A percentile compares a stretch with the other conserved stretches of the same genome.
phyloP scores from a whole-genome alignment of 495 filamentous ascomycete genomes.

The Penicillium flavigenum region DNA sequence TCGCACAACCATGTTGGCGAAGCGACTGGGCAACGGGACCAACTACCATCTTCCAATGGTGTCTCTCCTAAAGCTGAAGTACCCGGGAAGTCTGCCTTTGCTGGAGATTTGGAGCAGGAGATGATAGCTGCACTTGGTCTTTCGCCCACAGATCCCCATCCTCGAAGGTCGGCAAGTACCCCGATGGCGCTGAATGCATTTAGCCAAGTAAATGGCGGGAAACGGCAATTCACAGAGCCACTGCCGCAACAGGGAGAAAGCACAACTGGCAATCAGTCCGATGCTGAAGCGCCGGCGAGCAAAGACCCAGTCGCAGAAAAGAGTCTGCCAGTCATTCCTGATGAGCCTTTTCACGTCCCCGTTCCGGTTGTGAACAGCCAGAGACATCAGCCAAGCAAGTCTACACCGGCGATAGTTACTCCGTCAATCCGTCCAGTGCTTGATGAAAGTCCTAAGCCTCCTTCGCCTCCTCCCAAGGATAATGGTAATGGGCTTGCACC shows the following conservation, averaged over 20 bases:
- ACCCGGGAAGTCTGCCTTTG: constrained; percentile 4
- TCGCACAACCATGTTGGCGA: not conserved
- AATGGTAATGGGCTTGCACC: not conserved
- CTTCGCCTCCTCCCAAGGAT: constrained; percentile 6
- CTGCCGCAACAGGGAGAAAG: not conserved
- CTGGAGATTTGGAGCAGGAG: constrained; percentile 24
- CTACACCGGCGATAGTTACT: not conserved
- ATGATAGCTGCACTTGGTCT: constrained; percentile 31
- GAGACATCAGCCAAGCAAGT: constrained; percentile 3
- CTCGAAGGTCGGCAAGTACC: constrained; percentile 8
- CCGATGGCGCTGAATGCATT: not conserved
- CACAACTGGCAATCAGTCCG: not conserved
- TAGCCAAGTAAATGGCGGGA: not conserved
- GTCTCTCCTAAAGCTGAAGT: constrained; percentile 2
- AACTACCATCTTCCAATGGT: constrained; percentile 1
- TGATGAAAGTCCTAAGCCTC: constrained; percentile 13
- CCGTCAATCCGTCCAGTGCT: constrained; percentile 23
- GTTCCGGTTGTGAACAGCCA: not conserved
- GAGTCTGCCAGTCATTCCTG: constrained; percentile 6
- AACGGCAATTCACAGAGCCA: not conserved
- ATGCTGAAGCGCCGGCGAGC: not conserved
- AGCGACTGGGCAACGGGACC: not conserved
- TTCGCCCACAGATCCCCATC: constrained; percentile 19
- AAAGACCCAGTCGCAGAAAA: constrained; percentile 2
- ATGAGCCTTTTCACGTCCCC: constrained; percentile 6